Percentiles rank a stretch among this genome's conserved stretches.
phyloP scores from a whole-genome alignment of 75 land plant species.

The Ceratopteris richardii region DNA sequence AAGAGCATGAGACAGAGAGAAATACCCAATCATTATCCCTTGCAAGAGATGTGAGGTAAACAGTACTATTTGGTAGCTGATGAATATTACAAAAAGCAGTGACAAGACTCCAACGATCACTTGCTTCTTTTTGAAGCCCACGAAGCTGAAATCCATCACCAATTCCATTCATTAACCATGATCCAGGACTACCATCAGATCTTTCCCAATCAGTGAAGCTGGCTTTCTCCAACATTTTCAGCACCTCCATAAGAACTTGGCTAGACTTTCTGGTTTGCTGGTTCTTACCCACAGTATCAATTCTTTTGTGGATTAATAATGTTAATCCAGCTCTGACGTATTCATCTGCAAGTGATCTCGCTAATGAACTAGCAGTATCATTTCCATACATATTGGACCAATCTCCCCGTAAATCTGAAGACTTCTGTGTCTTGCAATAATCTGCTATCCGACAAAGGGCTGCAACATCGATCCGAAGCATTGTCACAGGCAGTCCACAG shows the following conservation, averaged over 20 bases:
- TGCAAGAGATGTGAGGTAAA: conserved; percentile 78
- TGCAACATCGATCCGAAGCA: conserved; percentile 76
- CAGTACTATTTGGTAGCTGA: conserved; percentile 78
- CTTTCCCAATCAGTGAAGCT: conserved; percentile 42
- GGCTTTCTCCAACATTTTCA: conserved; percentile 76
- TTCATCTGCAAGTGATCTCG: conserved; percentile 74
- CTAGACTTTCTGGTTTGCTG: conserved; percentile 3
- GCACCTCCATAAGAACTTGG: conserved; percentile 39
- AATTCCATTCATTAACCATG: conserved; percentile 72
- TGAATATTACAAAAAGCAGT: conserved; percentile 85
- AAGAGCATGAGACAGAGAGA: conserved; percentile 1
- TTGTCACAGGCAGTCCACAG: conserved; percentile 75
- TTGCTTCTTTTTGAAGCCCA: conserved; percentile 59
- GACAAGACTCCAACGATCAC: conserved; percentile 84
- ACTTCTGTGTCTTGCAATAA: conserved; percentile 27
- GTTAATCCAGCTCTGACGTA: conserved; percentile 41
- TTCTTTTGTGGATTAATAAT: conserved; percentile 9
- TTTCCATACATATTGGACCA: conserved; percentile 27
- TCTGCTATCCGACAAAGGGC: conserved; percentile 66
- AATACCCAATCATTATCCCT: conserved; percentile 97
- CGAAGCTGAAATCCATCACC: conserved; percentile 80
- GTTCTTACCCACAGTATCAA: conserved; percentile 14
- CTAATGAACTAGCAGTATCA: conserved; percentile 45
- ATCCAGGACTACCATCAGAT: conserved; percentile 54
- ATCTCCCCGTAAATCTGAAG: conserved; percentile 26